Evolutionary conservation across 352 stramenopile species (phyloP), one percentile per base, ranked within the genome.

Genomic region (Thalassiosira sp.): DNA sequence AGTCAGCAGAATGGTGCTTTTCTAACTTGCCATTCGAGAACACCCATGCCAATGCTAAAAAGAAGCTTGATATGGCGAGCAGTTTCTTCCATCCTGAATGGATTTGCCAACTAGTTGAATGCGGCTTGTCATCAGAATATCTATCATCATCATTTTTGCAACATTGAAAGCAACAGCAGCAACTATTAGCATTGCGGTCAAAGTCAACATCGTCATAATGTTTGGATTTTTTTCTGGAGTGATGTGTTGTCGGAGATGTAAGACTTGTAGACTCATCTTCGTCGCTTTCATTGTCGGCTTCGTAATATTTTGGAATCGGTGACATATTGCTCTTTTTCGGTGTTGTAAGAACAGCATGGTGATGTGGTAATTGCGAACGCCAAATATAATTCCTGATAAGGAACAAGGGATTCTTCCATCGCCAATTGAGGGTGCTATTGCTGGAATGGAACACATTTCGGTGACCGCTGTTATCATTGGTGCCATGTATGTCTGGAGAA

Each of bases 131-230:
- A 2, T 52, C 37, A 49, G 13, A 18, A 18, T 58, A 46, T 57
- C 20, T 28, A 42, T 72, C 13, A 46, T n/a, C 28, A 13, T 22
- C 13, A 18, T 31, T 37, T 2, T 43, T n/a, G 20, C 49, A 31
- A 52, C 22, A 16, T 52, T 28, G 0, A 8, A 43, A 24, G 7
- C 22, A 18, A 66, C 25, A 15, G 16, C 59, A 71, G 15, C 62
- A 46, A 31, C 22, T 16, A 43, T 64, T 15, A 11, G 16, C 15
- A 46, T 68, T 46, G 25, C 72, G 40, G 28, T 76, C 63, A 58
- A 81, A 81, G 45, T 76, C 64, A 6, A 71, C 24, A 53, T 81
- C 64, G 31, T 81, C 64, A 43, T 67, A 72, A n/a, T 56, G 25
- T 53, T 59, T 43, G n/a, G 31, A 51, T 51, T 56, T 24, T 68